Evolutionary conservation across 2,329 filamentous ascomycete species (phyloP), one percentile per base, ranked within the genome.

Genomic region (Venturia effusa): DNA sequence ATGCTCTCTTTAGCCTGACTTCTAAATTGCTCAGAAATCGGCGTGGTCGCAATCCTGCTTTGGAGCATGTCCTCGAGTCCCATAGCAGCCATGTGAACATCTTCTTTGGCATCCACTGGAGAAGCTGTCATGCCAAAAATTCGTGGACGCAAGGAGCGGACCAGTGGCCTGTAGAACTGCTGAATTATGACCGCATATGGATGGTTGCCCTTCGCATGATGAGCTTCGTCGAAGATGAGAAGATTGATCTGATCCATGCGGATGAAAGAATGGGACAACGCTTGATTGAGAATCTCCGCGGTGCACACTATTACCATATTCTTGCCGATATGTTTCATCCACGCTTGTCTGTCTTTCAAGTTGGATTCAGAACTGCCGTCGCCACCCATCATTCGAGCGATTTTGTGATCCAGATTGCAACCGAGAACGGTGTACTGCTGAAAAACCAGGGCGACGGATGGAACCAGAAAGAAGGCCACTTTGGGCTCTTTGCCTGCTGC

Each of bases 61-160:
- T 94, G 84, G 1, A 99, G 79, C 43, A 96, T 79, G 0, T 76
- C 80, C 72, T 97, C 93, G 0, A 99, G 82, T 62, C 89, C 85
- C 4, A 65, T 22, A 24, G 90, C 89, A 43, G 89, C 90, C 66
- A 84, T 79, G 19, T 80, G 79, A 34, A 96, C 82, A 67, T 96
- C 86, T 0, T 83, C 83, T 70, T 90, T 88, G 0, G 90, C 86
- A 75, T 97, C 92, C 2, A 97, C 88, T 0, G 94, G 94, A 0
- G 94, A 97, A 8, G 94, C 94, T 1, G 94, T 99, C 93, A 97
- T 97, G 32, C 93, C 93, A 68, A 99, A 89, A 24, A 99, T 86
- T 43, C 87, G 88, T 4, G 94, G 94, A 4, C 85, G 81, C 0
- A 71, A 69, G 0, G 73, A 67, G 0, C 79, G 75, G 1, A 73